Evolutionary conservation across 495 filamentous ascomycete genomes (phyloP).

Genomic region (Wilcoxina mikolae): DNA sequence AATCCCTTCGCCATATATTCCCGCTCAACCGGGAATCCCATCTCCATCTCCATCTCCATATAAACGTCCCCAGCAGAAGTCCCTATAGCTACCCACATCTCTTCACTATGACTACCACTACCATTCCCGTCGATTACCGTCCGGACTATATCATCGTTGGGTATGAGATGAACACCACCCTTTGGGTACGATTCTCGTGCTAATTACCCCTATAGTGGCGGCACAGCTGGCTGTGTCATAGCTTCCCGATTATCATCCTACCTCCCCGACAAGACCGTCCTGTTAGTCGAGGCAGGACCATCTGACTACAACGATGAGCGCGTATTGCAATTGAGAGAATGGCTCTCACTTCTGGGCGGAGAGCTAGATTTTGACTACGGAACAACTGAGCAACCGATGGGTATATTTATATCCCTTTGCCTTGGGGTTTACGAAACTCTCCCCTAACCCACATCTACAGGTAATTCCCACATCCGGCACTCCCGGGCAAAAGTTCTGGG

Average conservation of each 20-base stretch:
- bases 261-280: slow-evolving; percentile 47
- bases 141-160: slow-evolving; percentile 55
- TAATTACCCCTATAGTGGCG: slow-evolving; percentile 36
- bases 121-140: slow-evolving; percentile 5
- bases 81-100: background rate
- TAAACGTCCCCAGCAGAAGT: background rate
- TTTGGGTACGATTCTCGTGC: background rate
- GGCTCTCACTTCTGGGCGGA: slow-evolving; percentile 61
- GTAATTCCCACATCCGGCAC: slow-evolving; percentile 70
- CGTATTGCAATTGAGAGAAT: slow-evolving; percentile 57
- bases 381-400: slow-evolving; percentile 70
- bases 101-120: slow-evolving; percentile 8
- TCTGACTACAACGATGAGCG: slow-evolving; percentile 35
- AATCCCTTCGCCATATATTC: too few species aligned
- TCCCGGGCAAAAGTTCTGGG: slow-evolving; percentile 73
- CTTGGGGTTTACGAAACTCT: background rate
- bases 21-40: too few species aligned
- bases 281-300: slow-evolving; percentile 50
- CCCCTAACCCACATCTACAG: slow-evolving; percentile 31
- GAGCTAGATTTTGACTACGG: slow-evolving; percentile 82
- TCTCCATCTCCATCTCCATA: too few species aligned
- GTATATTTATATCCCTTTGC: slow-evolving; percentile 31
- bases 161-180: background rate
- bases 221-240: slow-evolving; percentile 78
- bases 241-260: slow-evolving; percentile 54